These are phyloP conservation scores for Miscanthus lutarioriparius DNA, from an alignment of 176 grass and related monocot genomes.

Conservation along the genomic window DNA sequence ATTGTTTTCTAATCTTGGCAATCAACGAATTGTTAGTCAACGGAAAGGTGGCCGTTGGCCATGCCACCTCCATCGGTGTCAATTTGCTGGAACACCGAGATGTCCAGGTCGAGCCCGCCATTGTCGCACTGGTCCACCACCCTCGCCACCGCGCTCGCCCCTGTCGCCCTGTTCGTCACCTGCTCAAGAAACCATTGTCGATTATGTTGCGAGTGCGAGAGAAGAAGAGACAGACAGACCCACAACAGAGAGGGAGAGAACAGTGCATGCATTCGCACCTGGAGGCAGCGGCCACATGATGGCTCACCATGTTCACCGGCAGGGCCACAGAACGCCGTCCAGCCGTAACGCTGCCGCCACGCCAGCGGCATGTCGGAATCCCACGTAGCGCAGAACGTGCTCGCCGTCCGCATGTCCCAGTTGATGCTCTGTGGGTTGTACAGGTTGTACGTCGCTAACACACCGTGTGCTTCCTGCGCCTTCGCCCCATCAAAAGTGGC, in stretches of 20 bases:
- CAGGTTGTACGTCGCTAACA: conserved; percentile 58
- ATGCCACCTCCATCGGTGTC: conserved; percentile 49
- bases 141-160: conserved; percentile 33
- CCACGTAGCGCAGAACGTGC: conserved; percentile 71
- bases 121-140: conserved; percentile 58
- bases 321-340: conserved; percentile 72
- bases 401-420: conserved; percentile 54
- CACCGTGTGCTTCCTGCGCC: conserved; percentile 51
- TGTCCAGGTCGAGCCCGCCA: conserved; percentile 57
- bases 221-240: not conserved
- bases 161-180: conserved; percentile 55
- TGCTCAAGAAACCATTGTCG: not conserved
- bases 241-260: not conserved
- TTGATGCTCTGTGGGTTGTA: conserved; percentile 50
- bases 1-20: conserved; percentile 24
- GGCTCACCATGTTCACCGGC: conserved; percentile 46
- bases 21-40: conserved; percentile 47
- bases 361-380: conserved; percentile 53
- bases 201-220: not conserved
- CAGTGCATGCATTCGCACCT: conserved; percentile 25
- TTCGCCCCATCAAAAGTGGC: not conserved
- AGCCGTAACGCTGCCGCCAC: conserved; percentile 61
- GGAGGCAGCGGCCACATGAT: conserved; percentile 63
- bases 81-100: conserved; percentile 49
- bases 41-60: conserved; percentile 32